phyloP scores from a whole-genome alignment of 83 land plant species.

The Diphasiastrum complanatum region DNA sequence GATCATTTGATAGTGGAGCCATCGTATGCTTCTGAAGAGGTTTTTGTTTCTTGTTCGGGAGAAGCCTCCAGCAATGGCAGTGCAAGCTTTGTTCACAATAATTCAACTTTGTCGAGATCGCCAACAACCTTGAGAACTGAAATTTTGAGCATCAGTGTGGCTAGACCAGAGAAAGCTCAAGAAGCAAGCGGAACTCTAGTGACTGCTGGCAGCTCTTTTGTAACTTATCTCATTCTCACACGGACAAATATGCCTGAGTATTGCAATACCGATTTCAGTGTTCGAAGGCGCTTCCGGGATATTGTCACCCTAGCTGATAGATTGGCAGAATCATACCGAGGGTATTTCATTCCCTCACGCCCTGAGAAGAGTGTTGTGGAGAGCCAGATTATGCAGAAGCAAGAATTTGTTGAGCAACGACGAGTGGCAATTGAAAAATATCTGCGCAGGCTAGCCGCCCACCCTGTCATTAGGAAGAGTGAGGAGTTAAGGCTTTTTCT shows the following conservation, averaged over 20 bases:
- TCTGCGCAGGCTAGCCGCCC: constrained; percentile 56
- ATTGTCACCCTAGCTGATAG: constrained; percentile 81
- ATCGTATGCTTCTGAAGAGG: constrained; percentile 58
- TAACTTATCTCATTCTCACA: constrained; percentile 71
- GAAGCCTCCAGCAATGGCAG: constrained; percentile 21
- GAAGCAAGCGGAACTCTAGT: constrained; percentile 63
- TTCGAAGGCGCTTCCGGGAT: constrained; percentile 77
- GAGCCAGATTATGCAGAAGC: constrained; percentile 94
- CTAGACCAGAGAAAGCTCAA: constrained; percentile 72
- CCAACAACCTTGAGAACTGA: constrained; percentile 35
- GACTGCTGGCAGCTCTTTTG: constrained; percentile 55
- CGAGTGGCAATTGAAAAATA: constrained; percentile 76
- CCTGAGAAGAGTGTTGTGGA: constrained; percentile 93
- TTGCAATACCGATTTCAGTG: constrained; percentile 46
- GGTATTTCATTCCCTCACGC: constrained; percentile 75
- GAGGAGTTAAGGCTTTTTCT: constrained; percentile 71
- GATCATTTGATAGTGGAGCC: constrained; percentile 73
- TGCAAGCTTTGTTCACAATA: constrained; percentile 12
- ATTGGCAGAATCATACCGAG: constrained; percentile 76
- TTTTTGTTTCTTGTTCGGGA: constrained; percentile 38
- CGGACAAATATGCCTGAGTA: constrained; percentile 48
- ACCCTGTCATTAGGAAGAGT: constrained; percentile 64
- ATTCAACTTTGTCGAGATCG: constrained; percentile 15
- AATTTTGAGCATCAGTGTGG: constrained; percentile 50
- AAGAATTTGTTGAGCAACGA: constrained; percentile 85